Evolutionary conservation across 129 eudicot species (phyloP).

Genomic region (Flaveria sonorensis): DNA sequence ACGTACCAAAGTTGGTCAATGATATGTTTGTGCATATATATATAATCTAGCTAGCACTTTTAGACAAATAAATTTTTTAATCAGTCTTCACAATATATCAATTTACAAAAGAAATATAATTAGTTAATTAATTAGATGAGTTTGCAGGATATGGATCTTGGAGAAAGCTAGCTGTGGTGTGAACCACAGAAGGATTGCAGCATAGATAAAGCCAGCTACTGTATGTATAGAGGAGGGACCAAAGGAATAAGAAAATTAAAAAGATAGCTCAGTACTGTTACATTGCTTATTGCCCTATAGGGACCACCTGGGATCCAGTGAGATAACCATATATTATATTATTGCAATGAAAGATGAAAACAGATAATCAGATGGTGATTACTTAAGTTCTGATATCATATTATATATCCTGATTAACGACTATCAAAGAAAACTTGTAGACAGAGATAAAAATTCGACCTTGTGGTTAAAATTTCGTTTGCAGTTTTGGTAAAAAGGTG

Average conservation of each 20-base stretch:
- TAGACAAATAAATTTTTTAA: neutral
- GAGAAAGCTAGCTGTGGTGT: constrained; percentile 30
- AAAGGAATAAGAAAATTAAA: constrained; percentile 40
- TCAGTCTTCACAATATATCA: neutral
- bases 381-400: neutral
- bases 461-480: constrained; percentile 1
- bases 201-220: constrained; percentile 39
- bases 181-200: constrained; percentile 36
- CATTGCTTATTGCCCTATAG: constrained; percentile 36
- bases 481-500: neutral
- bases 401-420: neutral
- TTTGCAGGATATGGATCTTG: constrained; percentile 28
- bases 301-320: constrained; percentile 26
- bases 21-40: no score
- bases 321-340: constrained; percentile 12
- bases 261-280: constrained; percentile 33
- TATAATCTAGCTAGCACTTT: no score
- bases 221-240: constrained; percentile 45
- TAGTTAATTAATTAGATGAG: neutral
- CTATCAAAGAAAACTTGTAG: neutral
- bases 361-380: neutral
- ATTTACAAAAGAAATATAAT: neutral
- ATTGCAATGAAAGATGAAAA: constrained; percentile 15
- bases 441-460: neutral
- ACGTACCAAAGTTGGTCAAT: no score